Evolutionary conservation across 2,329 filamentous ascomycete species (phyloP).

Genomic region (Aspergillus alliaceus): DNA sequence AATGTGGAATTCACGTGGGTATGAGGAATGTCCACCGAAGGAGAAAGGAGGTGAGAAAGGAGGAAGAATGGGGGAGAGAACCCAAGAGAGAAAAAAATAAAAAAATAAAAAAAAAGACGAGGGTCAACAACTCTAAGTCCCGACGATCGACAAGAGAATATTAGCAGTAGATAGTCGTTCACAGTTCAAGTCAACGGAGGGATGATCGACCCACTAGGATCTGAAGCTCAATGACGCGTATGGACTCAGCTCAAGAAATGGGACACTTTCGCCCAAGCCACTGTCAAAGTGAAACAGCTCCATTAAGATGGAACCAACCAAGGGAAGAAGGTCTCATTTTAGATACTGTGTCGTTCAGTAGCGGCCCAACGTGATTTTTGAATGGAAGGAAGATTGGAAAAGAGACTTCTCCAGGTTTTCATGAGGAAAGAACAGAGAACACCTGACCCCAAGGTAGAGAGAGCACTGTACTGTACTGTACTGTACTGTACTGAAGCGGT

Average conservation of each 20-base stretch:
- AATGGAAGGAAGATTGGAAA: too few species aligned
- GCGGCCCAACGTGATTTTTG: too few species aligned
- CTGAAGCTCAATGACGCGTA: conserved; percentile 21
- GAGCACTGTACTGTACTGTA: too few species aligned
- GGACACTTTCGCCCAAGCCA: background rate
- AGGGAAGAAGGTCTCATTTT: background rate
- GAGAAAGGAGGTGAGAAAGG: background rate
- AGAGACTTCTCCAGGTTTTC: too few species aligned
- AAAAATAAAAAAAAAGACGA: background rate
- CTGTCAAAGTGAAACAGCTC: conserved; percentile 10
- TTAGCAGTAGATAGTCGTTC: background rate
- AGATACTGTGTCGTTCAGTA: too few species aligned
- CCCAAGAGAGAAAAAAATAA: conserved; percentile 2
- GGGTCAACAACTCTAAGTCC: background rate
- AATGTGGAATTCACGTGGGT: background rate
- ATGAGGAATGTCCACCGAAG: background rate
- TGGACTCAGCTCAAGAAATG: conserved; percentile 7
- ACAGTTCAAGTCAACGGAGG: background rate
- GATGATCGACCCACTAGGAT: conserved; percentile 22
- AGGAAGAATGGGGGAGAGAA: background rate
- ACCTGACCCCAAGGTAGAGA: too few species aligned
- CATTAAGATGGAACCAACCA: background rate
- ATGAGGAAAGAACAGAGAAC: too few species aligned
- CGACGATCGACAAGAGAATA: conserved; percentile 7
- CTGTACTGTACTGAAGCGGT: too few species aligned